Conservation (phyloP, 2,329 filamentous ascomycete species). For the Paraphoma sp. region DNA sequence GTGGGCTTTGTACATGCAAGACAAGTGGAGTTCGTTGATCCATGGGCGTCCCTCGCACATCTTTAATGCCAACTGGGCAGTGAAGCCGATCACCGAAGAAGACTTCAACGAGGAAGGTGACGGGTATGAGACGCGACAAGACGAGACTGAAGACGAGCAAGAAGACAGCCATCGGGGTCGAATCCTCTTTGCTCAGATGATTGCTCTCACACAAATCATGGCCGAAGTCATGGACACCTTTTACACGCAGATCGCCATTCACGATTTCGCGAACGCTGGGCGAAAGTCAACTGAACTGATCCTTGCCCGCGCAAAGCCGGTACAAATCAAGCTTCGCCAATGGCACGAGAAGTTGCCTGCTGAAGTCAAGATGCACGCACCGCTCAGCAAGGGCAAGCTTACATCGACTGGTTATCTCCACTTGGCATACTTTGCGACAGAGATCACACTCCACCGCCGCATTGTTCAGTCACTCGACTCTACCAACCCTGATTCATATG, state of each 20-base stretch:
- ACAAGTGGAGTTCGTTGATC: slow-evolving; percentile 87
- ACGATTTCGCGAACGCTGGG: slow-evolving; percentile 70
- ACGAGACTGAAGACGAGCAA: slow-evolving; percentile 63
- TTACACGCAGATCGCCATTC: slow-evolving; percentile 79
- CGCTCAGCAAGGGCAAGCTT: slow-evolving; percentile 47
- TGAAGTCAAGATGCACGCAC: slow-evolving; percentile 68
- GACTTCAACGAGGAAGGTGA: slow-evolving; percentile 73
- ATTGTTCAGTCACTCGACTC: slow-evolving; percentile 81
- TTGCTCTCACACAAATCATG: slow-evolving; percentile 76
- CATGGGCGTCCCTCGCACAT: slow-evolving; percentile 86
- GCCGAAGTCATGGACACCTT: slow-evolving; percentile 83
- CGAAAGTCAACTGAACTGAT: slow-evolving; percentile 75
- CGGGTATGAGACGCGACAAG: slow-evolving; percentile 59
- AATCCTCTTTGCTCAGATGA: slow-evolving; percentile 76
- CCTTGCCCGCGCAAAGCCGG: slow-evolving; percentile 77
- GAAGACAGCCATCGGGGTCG: slow-evolving; percentile 71
- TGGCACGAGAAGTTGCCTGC: slow-evolving; percentile 77
- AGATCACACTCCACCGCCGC: slow-evolving; percentile 89
- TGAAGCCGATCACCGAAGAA: slow-evolving; percentile 67
- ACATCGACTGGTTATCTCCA: slow-evolving; percentile 72
- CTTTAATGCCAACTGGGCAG: slow-evolving; percentile 76
- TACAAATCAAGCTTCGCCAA: slow-evolving; percentile 81
- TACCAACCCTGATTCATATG: slow-evolving; percentile 71
- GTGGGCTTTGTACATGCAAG: slow-evolving; percentile 93
- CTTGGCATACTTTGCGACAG: slow-evolving; percentile 89